phyloP scores from a whole-genome alignment of 257 asterid species.

The Cynanchum wilfordii region DNA sequence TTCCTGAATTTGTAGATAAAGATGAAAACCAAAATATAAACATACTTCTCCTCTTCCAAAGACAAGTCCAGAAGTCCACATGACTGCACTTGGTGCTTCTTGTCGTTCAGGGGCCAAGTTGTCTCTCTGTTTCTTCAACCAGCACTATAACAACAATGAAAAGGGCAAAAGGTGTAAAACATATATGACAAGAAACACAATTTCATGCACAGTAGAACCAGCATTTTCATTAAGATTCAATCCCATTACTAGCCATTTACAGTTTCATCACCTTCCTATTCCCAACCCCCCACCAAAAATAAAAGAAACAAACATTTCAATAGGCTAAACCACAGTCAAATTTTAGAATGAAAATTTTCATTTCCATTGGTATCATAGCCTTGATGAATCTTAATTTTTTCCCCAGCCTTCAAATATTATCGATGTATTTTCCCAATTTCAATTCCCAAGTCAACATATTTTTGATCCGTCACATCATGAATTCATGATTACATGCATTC shows the following conservation, averaged over 20 bases:
- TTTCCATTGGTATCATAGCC: too few relatives aligned
- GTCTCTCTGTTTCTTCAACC: constrained; percentile 95
- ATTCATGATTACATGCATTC: neutral
- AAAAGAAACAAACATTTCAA: too few relatives aligned
- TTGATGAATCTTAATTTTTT: too few relatives aligned
- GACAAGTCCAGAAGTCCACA: constrained; percentile 91
- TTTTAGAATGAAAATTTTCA: too few relatives aligned
- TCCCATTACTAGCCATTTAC: too few relatives aligned
- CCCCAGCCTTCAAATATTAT: neutral
- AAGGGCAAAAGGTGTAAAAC: constrained; percentile 8
- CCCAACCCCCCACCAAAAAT: too few relatives aligned
- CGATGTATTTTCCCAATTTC: neutral
- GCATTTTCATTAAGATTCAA: neutral
- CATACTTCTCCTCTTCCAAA: constrained; percentile 89
- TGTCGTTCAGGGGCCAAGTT: constrained; percentile 56
- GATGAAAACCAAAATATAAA: neutral
- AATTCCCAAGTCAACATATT: neutral
- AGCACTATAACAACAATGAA: constrained; percentile 51
- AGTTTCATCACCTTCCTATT: neutral
- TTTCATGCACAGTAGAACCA: neutral
- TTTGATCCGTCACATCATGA: neutral
- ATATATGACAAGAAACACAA: neutral
- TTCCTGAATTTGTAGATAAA: neutral
- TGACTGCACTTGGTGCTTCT: constrained; percentile 34
- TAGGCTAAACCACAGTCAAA: too few relatives aligned